Percentiles rank a stretch among this genome's conserved stretches.
Conservation (phyloP, 495 filamentous ascomycete genomes). For the Aspergillus funiculosus region DNA sequence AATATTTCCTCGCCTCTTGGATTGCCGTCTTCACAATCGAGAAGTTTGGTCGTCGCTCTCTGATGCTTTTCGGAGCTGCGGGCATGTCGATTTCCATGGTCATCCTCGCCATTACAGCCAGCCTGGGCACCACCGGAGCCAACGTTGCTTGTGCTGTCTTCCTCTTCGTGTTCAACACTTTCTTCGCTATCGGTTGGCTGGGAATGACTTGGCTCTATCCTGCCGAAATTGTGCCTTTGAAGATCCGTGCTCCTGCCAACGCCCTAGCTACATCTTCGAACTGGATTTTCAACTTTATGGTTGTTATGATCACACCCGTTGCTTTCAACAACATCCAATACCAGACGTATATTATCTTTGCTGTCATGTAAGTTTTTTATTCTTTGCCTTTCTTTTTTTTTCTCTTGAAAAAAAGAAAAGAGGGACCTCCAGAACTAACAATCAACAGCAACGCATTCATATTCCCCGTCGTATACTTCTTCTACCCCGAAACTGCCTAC, state of each 20-base stretch:
- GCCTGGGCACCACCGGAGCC: slow-evolving; percentile 24
- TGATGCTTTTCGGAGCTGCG: slow-evolving; percentile 67
- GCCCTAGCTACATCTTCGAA: slow-evolving; percentile 58
- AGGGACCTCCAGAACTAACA: slow-evolving; percentile 13
- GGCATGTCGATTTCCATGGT: slow-evolving; percentile 68
- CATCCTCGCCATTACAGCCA: slow-evolving; percentile 51
- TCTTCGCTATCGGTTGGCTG: slow-evolving; percentile 72
- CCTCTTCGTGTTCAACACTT: slow-evolving; percentile 69
- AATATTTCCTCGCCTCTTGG: slow-evolving; percentile 70
- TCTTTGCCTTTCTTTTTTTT: neutral
- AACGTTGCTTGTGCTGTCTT: slow-evolving; percentile 53
- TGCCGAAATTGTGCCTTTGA: slow-evolving; percentile 64
- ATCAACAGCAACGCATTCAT: slow-evolving; percentile 58
- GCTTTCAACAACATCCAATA: slow-evolving; percentile 62
- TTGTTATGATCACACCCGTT: slow-evolving; percentile 68
- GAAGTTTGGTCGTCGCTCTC: slow-evolving; percentile 58
- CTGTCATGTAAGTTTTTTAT: slow-evolving; percentile 50
- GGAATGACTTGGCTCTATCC: slow-evolving; percentile 75
- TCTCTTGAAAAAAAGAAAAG: neutral
- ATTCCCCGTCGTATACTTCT: slow-evolving; percentile 64
- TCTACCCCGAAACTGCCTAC: slow-evolving; percentile 71
- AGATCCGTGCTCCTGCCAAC: slow-evolving; percentile 68
- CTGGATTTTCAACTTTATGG: slow-evolving; percentile 50
- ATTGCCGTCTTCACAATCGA: slow-evolving; percentile 67
- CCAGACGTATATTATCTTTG: slow-evolving; percentile 74